Base-by-base conservation (phyloP, 2,329 filamentous ascomycete genomes). In the Sclerotinia spermophila region DNA sequence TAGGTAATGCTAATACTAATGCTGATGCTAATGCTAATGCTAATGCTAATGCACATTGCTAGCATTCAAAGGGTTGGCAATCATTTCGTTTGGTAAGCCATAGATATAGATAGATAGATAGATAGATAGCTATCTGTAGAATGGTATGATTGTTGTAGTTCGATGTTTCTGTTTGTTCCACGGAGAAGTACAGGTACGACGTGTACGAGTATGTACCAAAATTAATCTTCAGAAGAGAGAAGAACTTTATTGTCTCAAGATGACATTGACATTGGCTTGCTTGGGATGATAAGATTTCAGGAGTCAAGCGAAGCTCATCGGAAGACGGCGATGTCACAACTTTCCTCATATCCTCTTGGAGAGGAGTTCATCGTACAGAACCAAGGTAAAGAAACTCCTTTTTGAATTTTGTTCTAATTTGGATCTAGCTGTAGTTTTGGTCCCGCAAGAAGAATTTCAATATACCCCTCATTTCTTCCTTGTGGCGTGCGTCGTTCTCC, bases 401-500 rank as follows among this genome's bases (percentile, higher is more conserved):
- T 15, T 17, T 2, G 10, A 21, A 27, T 60, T 17, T 60, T 27
- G 24, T 27, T 17, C 21, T 27, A 3, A 60, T 11, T 27, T 27
- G 10, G n/a, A 27, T 42, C 13, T 56, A 13, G 19, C 44, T 38
- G 38, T 35, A 13, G 13, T 24, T n/a, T 27, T 11, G 21, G 6
- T 51, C 38, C 33, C 35, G 53, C 65, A 67, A 59, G 65, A 27
- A 59, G 44, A 13, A n/a, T 15, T 27, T 17, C 33, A n/a, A 33
- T 3, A 40, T n/a, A 59, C 55, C 55, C 51, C 66, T 68, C 55
- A 60, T 51, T 68, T 51, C 40, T 61, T 68, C 55, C 53, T 51
- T 60, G 38, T 38, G 45, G 60, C 30, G 40, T 33, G 21, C 5
- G 5, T 44, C 59, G 19, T 42, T 21, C 51, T 13, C 10, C 3